Base-by-base conservation (phyloP, 139 green algal genomes). In the Chlorella sp. region DNA sequence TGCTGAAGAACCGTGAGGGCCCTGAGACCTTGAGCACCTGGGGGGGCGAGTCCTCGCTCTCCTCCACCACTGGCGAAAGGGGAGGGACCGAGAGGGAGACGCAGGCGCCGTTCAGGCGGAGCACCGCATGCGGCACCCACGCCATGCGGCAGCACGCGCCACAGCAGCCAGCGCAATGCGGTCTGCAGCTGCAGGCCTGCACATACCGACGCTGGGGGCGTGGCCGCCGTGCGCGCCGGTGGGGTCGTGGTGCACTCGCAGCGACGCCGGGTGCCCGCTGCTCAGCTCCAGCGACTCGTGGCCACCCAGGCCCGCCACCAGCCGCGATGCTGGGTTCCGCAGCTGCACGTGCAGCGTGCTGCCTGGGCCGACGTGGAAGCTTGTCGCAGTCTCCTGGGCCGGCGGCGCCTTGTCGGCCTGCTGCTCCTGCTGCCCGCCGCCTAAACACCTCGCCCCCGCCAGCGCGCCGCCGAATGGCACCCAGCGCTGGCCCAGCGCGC, bases 241-340 rank as follows among this genome's bases (percentile, higher is more conserved):
- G n/a, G n/a, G n/a, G n/a, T 45, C 41, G 31, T 78, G 60, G 7
- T 45, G 33, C 33, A 4, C 35, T 15, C 29, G 46, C 61, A 60
- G 23, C 35, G 71, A 58, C 43, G 12, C 33, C 71, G 63, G 58
- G 15, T 45, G 5, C 7, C 17, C 60, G 31, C 42, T 42, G 46
- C 46, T 53, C 33, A 78, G 31, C 61, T 78, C 72, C 4, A 78
- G 14, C 25, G 72, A 60, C 19, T 78, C 72, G 33, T 78, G 72
- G 35, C 71, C 72, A 5, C 72, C 72, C 15, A 51, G 40, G 7
- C 17, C 8, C 5, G 71, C 27, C 5, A 33, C 35, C 23, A 78
- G 27, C 1, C 66, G 23, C 4, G 60, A n/a, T 3, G 46, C 12
- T 8, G 9, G 41, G 33, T 53, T 27, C 4, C 33, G 33, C 29